These are phyloP conservation scores for Collybia sp. DNA, from an alignment of 768 basidiomycete genomes.

Conservation along the genomic window DNA sequence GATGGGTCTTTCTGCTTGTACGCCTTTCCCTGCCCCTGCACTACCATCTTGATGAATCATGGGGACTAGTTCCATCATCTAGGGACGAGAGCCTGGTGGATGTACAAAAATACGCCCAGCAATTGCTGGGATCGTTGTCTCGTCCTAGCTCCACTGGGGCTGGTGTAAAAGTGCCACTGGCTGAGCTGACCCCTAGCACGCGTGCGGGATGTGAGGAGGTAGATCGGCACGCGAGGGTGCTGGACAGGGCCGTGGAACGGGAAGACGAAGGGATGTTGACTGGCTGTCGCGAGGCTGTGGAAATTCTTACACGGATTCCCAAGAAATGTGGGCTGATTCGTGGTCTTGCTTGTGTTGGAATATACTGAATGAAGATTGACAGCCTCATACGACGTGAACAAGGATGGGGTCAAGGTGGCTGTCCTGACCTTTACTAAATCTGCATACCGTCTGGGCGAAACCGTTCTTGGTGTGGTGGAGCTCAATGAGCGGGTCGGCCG, in stretches of 20 bases:
- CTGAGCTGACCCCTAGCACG: slow-evolving; percentile 13
- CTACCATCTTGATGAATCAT: background rate
- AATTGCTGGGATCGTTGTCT: slow-evolving; percentile 43
- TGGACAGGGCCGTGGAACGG: slow-evolving; percentile 29
- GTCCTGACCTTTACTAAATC: slow-evolving; percentile 89
- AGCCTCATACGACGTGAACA: slow-evolving; percentile 95
- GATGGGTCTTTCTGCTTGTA: slow-evolving; percentile 2
- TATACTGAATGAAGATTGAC: slow-evolving; percentile 3
- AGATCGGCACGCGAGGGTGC: slow-evolving; percentile 20
- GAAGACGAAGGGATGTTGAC: slow-evolving; percentile 41
- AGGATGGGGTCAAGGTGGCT: slow-evolving; percentile 87
- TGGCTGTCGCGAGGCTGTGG: slow-evolving; percentile 81
- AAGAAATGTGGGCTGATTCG: slow-evolving; percentile 69
- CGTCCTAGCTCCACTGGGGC: slow-evolving; percentile 21
- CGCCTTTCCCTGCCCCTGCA: background rate
- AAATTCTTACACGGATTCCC: slow-evolving; percentile 84
- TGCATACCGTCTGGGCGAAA: slow-evolving; percentile 90
- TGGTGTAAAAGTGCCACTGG: slow-evolving; percentile 18
- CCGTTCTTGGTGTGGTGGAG: slow-evolving; percentile 83
- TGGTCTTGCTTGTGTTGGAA: background rate
- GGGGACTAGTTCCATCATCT: slow-evolving; percentile 1
- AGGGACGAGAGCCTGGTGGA: slow-evolving; percentile 34
- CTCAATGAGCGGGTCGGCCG: slow-evolving; percentile 70
- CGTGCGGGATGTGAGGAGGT: slow-evolving; percentile 18
- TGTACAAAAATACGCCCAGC: slow-evolving; percentile 47